phyloP scores from a whole-genome alignment of 192 early-diverging fungal genomes.

The Rhizophagus sp. region DNA sequence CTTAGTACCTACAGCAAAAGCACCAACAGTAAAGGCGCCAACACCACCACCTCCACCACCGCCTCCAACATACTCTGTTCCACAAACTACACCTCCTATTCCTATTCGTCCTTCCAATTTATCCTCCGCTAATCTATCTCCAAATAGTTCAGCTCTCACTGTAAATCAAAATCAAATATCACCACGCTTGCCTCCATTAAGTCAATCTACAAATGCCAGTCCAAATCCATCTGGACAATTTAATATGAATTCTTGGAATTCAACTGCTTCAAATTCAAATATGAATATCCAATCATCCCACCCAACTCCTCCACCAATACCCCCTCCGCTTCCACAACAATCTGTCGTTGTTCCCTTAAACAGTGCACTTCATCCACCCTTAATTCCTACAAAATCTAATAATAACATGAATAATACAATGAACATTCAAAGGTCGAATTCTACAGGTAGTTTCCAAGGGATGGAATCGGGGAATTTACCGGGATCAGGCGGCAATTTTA shows the following conservation, averaged over 20 bases:
- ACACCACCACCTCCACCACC: slow-evolving; percentile 17
- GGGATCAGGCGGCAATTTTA: not conserved
- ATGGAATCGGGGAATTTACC: not conserved
- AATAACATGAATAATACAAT: not conserved
- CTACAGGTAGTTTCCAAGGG: not conserved
- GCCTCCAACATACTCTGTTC: not conserved
- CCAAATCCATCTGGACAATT: not conserved
- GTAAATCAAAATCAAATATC: not conserved
- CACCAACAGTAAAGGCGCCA: not conserved
- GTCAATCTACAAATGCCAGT: not conserved
- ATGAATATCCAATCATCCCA: not conserved
- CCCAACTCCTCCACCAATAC: not conserved
- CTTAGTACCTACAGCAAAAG: not conserved
- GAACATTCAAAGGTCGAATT: not conserved
- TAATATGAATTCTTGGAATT: not conserved
- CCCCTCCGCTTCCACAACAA: not conserved
- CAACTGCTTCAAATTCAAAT: not conserved
- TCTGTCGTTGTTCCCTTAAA: not conserved
- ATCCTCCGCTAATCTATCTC: not conserved
- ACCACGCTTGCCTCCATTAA: not conserved
- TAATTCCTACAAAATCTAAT: not conserved
- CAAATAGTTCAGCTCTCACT: not conserved
- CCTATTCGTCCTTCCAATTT: not conserved
- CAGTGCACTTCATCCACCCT: not conserved
- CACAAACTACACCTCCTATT: not conserved